Evolutionary conservation across 352 stramenopile genomes (phyloP).

Genomic region (Aphanomyces astaci): DNA sequence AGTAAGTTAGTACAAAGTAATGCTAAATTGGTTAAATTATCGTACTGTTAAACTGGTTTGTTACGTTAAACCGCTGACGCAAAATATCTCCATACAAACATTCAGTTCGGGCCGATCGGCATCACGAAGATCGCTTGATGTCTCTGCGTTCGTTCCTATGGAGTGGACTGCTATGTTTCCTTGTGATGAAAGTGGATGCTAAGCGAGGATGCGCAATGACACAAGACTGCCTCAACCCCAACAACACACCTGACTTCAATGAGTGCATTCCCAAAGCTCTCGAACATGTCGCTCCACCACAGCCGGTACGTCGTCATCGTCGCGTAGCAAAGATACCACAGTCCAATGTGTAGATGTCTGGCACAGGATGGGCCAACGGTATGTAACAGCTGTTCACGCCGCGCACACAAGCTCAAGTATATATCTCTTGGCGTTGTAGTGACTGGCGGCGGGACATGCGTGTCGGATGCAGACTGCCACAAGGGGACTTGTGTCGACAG

Average conservation of each 20-base stretch:
- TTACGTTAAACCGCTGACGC: too few species aligned
- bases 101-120: too few species aligned
- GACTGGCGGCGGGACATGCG: slow-evolving; percentile 58
- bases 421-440: slow-evolving; percentile 24
- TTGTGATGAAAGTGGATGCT: neutral
- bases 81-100: too few species aligned
- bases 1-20: too few species aligned
- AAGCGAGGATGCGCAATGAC: slow-evolving; percentile 51
- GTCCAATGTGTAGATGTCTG: slow-evolving; percentile 31
- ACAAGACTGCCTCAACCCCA: slow-evolving; percentile 65
- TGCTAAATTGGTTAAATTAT: too few species aligned
- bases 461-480: slow-evolving; percentile 45
- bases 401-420: neutral
- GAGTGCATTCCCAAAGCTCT: slow-evolving; percentile 62
- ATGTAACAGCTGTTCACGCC: neutral
- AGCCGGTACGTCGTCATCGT: slow-evolving; percentile 33
- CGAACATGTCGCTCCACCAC: slow-evolving; percentile 29
- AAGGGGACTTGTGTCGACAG: slow-evolving; percentile 45
- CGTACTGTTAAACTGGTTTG: too few species aligned
- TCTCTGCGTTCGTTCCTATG: neutral
- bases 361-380: slow-evolving; percentile 40
- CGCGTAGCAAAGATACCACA: neutral
- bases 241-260: slow-evolving; percentile 62
- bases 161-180: neutral
- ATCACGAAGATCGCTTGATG: neutral